phyloP scores from a whole-genome alignment of 495 filamentous ascomycete species.

The Podospora fimiseda region DNA sequence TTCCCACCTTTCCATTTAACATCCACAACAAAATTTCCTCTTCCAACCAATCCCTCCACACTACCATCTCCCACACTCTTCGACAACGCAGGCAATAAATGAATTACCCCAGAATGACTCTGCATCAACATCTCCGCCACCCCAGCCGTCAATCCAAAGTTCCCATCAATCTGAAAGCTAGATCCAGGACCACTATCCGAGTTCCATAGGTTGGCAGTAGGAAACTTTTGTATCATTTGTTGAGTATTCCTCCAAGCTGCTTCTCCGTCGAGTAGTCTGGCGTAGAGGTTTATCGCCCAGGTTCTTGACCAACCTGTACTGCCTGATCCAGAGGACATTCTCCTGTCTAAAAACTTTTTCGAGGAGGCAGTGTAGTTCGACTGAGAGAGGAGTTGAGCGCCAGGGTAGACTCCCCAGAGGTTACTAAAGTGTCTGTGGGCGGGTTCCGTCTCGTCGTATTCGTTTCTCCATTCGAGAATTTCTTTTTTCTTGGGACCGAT shows the following conservation, averaged over 20 bases:
- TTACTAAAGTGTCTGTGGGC: constrained; percentile 47
- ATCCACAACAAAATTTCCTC: neutral
- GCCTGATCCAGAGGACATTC: constrained; percentile 31
- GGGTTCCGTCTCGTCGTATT: constrained; percentile 41
- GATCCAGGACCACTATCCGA: constrained; percentile 20
- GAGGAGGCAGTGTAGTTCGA: constrained; percentile 28
- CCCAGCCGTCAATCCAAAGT: constrained; percentile 44
- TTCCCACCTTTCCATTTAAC: neutral
- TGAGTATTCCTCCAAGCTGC: constrained; percentile 33
- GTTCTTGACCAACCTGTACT: constrained; percentile 47
- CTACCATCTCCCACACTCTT: neutral
- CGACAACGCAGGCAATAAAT: constrained; percentile 37
- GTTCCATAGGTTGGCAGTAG: constrained; percentile 38
- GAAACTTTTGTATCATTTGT: constrained; percentile 33
- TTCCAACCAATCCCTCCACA: neutral
- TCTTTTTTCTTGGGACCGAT: constrained; percentile 33
- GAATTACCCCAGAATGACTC: constrained; percentile 35
- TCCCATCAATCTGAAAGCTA: constrained; percentile 44
- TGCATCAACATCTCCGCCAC: constrained; percentile 48
- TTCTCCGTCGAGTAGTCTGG: constrained; percentile 33
- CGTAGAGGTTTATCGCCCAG: constrained; percentile 44
- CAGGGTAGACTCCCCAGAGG: constrained; percentile 38
- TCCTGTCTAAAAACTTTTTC: constrained; percentile 19
- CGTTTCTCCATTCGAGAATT: constrained; percentile 44
- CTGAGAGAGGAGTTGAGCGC: constrained; percentile 11